Evolutionary conservation across 2,329 filamentous ascomycete species (phyloP).

Genomic region (Alternaria atra): DNA sequence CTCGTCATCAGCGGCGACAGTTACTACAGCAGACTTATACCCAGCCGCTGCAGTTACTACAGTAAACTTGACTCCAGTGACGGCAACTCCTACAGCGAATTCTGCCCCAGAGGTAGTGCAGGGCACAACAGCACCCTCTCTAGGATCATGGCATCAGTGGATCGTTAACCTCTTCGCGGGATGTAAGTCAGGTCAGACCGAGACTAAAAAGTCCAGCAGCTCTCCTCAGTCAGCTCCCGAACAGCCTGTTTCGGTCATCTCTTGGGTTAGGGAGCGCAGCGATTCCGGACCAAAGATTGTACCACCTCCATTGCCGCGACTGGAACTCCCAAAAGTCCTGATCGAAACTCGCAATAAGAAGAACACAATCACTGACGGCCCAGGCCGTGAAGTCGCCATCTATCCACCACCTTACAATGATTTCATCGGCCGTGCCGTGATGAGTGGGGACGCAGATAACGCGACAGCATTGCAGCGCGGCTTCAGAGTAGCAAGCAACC

Average conservation of each 20-base stretch:
- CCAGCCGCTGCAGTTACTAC: not conserved
- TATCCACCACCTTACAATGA: slow-evolving; percentile 5
- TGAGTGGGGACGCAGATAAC: slow-evolving; percentile 12
- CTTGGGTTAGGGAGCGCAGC: not conserved
- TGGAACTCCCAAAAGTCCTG: slow-evolving; percentile 9
- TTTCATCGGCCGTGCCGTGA: slow-evolving; percentile 10
- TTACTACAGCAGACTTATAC: not conserved
- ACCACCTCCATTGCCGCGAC: not conserved
- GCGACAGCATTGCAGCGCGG: slow-evolving; percentile 17
- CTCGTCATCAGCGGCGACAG: not conserved
- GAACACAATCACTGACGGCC: not conserved
- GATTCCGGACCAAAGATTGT: not conserved
- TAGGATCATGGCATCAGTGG: slow-evolving; percentile 6
- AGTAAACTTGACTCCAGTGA: not conserved
- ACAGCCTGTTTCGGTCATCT: not conserved
- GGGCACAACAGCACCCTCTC: not conserved
- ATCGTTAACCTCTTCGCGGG: slow-evolving; percentile 24
- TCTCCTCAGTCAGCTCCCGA: not conserved
- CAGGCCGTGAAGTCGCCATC: not conserved
- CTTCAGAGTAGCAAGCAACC: slow-evolving; percentile 10
- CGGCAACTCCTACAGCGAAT: not conserved
- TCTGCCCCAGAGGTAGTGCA: not conserved
- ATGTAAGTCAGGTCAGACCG: not conserved
- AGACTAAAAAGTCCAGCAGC: not conserved
- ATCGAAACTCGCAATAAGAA: not conserved